Evolutionary conservation across 148 eudicot genomes (phyloP).

Genomic region (Amaranthus palmeri): DNA sequence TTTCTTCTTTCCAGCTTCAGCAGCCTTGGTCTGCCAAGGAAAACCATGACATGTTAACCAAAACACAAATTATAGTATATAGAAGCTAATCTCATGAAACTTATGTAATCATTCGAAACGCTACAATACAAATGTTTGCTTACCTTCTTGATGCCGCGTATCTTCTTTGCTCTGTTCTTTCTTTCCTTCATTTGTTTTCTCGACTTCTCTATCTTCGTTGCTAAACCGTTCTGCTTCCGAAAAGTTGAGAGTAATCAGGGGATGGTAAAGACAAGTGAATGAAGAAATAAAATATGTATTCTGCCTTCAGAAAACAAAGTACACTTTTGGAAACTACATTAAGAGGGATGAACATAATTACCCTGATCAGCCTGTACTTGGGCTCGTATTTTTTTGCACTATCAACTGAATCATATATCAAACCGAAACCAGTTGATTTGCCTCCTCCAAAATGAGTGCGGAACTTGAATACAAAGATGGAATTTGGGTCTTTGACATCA

Average conservation of each 20-base stretch:
- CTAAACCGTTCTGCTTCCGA: conserved; percentile 50
- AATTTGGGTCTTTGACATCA: no score
- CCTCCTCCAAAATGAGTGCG: conserved; percentile 82
- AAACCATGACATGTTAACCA: background rate
- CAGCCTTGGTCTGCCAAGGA: conserved; percentile 43
- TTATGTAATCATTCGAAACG: background rate
- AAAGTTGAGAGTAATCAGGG: no score
- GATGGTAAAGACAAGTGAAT: no score
- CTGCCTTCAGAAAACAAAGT: no score
- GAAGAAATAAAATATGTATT: no score
- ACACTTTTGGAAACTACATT: background rate
- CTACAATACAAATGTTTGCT: background rate
- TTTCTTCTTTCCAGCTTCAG: conserved; percentile 14
- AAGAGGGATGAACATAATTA: conserved; percentile 10
- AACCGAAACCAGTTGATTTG: conserved; percentile 63
- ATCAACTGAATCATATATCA: no score
- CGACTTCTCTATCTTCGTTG: conserved; percentile 62
- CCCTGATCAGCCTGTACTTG: conserved; percentile 80
- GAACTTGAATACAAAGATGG: conserved; percentile 39
- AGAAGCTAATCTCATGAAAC: background rate
- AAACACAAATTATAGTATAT: background rate
- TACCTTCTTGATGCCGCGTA: conserved; percentile 79
- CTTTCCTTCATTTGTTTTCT: conserved; percentile 75
- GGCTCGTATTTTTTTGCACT: conserved; percentile 44
- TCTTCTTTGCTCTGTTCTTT: conserved; percentile 69